Evolutionary conservation across 805 yeast species (phyloP).

Genomic region (Spathaspora passalidarum): DNA sequence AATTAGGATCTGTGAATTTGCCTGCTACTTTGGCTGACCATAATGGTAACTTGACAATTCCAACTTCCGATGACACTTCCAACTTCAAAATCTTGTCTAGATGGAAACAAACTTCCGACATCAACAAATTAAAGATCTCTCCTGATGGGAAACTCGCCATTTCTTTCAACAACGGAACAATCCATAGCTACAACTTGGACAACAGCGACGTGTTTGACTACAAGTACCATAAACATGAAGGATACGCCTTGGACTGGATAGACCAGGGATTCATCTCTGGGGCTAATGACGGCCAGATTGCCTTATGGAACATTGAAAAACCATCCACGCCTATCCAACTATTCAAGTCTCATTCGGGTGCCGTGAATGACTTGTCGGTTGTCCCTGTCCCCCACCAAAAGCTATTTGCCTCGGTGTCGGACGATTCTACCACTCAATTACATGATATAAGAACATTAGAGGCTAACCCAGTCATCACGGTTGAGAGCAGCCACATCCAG

Average conservation of each 20-base stretch:
- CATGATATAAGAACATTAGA: conserved; percentile 49
- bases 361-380: conserved; percentile 68
- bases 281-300: conserved; percentile 63
- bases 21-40: conserved; percentile 47
- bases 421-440: conserved; percentile 59
- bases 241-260: conserved; percentile 72
- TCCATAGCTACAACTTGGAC: conserved; percentile 40
- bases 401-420: conserved; percentile 69
- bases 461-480: conserved; percentile 41
- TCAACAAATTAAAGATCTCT: conserved; percentile 58
- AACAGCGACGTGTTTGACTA: conserved; percentile 26
- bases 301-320: conserved; percentile 61
- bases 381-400: conserved; percentile 33
- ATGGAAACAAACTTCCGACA: conserved; percentile 67
- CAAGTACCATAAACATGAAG: conserved; percentile 61
- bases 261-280: conserved; percentile 55
- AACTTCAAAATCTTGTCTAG: conserved; percentile 43
- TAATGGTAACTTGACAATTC: not conserved
- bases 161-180: conserved; percentile 52
- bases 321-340: conserved; percentile 45
- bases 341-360: conserved; percentile 51
- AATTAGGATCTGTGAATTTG: conserved; percentile 41
- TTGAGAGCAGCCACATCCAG: conserved; percentile 52
- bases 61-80: conserved; percentile 22
- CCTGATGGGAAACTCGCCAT: conserved; percentile 49